These are phyloP conservation scores for Huntiella moniliformis DNA, from an alignment of 2,329 filamentous ascomycete species.

Conservation along the genomic window DNA sequence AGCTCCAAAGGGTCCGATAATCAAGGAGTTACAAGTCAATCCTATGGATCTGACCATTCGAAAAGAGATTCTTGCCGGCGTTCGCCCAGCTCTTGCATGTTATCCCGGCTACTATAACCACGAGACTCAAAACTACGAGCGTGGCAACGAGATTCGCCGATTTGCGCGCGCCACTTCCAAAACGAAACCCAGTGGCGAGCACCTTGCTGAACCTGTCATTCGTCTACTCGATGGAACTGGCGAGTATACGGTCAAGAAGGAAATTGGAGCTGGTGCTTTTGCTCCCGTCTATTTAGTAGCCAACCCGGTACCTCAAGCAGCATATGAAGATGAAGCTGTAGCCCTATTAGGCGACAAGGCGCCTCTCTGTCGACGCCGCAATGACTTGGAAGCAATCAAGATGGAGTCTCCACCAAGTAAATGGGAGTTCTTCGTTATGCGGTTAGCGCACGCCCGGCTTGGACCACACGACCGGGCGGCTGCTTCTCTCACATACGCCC, in stretches of 20 bases:
- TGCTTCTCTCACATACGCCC: constrained; percentile 61
- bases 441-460: constrained; percentile 58
- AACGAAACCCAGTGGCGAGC: constrained; percentile 40
- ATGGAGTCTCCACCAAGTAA: constrained; percentile 76
- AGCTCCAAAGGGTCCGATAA: constrained; percentile 47
- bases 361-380: constrained; percentile 37
- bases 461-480: constrained; percentile 50
- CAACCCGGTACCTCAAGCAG: constrained; percentile 35
- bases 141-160: constrained; percentile 59
- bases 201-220: constrained; percentile 41
- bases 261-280: constrained; percentile 85
- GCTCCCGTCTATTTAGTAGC: constrained; percentile 89
- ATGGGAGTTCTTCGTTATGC: constrained; percentile 97
- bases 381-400: constrained; percentile 66
- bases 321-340: constrained; percentile 24
- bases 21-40: constrained; percentile 72
- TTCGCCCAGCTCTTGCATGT: constrained; percentile 52
- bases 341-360: constrained; percentile 39
- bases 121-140: constrained; percentile 41
- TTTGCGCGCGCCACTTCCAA: constrained; percentile 52
- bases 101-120: constrained; percentile 72
- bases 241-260: constrained; percentile 60
- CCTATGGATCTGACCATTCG: constrained; percentile 65
- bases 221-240: constrained; percentile 45
- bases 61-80: constrained; percentile 52